Evolutionary conservation across 2,329 filamentous ascomycete species (phyloP).

Genomic region (Penicillium sp.): DNA sequence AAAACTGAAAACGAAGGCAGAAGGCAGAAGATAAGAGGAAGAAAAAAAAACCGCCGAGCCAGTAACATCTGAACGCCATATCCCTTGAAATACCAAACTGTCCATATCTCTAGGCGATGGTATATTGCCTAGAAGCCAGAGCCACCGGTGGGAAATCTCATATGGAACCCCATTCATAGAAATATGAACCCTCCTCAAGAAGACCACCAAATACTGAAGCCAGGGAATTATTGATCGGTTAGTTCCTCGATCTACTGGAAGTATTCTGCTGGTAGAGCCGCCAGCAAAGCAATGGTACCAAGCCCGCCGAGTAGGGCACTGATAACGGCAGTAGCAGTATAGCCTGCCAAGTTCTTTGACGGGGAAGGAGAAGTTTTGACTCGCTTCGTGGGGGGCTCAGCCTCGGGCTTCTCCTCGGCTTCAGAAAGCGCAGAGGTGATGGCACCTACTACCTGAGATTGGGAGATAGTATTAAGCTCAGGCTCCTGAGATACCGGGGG

Average conservation of each 20-base stretch:
- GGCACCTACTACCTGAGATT: conserved; percentile 13
- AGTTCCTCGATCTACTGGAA: conserved; percentile 35
- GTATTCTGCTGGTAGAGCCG: conserved; percentile 48
- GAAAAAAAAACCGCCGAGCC: not conserved
- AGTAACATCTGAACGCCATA: conserved; percentile 1
- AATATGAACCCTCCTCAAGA: not conserved
- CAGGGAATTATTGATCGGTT: not conserved
- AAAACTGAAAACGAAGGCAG: conserved; percentile 1
- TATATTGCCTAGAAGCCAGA: not conserved
- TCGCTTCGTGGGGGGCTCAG: conserved; percentile 33
- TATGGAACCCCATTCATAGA: too few species aligned
- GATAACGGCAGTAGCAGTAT: conserved; percentile 44
- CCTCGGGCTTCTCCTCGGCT: not conserved
- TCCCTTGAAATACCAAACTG: not conserved
- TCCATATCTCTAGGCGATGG: not conserved
- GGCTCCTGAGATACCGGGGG: conserved; percentile 18
- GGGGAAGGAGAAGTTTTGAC: conserved; percentile 26
- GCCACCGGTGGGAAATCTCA: not conserved
- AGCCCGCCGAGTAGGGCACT: conserved; percentile 48
- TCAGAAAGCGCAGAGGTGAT: conserved; percentile 19
- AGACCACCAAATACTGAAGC: not conserved
- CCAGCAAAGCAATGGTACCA: conserved; percentile 45
- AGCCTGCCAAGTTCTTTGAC: conserved; percentile 33
- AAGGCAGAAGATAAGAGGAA: conserved; percentile 10
- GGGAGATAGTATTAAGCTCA: conserved; percentile 11